phyloP scores from a whole-genome alignment of 2,329 filamentous ascomycete genomes.

The Cercospora nicotianae region DNA sequence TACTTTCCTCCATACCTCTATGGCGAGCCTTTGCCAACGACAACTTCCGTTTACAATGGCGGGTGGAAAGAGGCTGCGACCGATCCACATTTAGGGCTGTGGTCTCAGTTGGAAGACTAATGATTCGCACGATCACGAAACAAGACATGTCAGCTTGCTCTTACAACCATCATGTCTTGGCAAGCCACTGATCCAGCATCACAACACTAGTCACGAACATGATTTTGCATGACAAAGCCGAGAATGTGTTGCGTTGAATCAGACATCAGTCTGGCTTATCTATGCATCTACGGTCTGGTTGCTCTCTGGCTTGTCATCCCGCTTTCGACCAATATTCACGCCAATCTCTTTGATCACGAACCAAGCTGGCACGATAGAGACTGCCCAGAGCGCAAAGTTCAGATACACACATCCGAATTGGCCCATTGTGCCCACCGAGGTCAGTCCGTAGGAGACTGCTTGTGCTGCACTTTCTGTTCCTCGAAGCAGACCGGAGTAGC shows the following conservation, averaged over 20 bases:
- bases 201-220: background rate
- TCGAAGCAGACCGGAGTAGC: conserved; percentile 66
- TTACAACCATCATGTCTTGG: background rate
- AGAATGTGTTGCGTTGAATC: background rate
- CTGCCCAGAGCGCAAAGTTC: conserved; percentile 68
- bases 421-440: conserved; percentile 62
- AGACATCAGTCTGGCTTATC: background rate
- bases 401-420: conserved; percentile 67
- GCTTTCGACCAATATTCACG: conserved; percentile 21
- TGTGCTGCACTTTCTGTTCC: conserved; percentile 73
- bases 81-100: background rate
- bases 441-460: conserved; percentile 69
- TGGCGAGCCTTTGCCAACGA: conserved; percentile 23
- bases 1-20: conserved; percentile 30
- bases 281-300: background rate
- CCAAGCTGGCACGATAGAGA: conserved; percentile 67
- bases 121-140: background rate
- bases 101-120: background rate
- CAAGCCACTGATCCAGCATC: background rate
- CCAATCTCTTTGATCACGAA: conserved; percentile 62
- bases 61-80: background rate
- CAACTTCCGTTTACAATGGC: conserved; percentile 10
- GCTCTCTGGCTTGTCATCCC: conserved; percentile 10
- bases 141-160: background rate
- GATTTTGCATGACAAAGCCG: background rate